Percentiles rank a stretch among this genome's conserved stretches.
phyloP scores from a whole-genome alignment of 2,329 filamentous ascomycete species.

The Fusarium sp. region DNA sequence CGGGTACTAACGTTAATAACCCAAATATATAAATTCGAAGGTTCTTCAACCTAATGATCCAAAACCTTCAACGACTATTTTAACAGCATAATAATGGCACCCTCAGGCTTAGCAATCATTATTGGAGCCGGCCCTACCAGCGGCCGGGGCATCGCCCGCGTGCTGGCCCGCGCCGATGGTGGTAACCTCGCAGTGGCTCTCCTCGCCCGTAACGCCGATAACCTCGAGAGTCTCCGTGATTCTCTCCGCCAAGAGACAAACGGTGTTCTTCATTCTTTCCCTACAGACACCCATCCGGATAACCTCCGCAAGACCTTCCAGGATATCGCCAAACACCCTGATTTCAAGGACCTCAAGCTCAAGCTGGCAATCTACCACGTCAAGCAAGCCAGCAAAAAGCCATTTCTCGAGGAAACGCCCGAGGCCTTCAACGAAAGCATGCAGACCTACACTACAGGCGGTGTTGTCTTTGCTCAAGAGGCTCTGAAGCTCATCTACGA shows the following conservation, averaged over 20 bases:
- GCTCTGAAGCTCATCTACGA: constrained; percentile 64
- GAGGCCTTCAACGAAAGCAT: constrained; percentile 63
- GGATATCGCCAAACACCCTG: constrained; percentile 61
- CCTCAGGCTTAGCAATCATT: constrained; percentile 63
- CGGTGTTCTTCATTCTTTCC: constrained; percentile 37
- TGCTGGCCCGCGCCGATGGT: constrained; percentile 16
- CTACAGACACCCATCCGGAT: constrained; percentile 26
- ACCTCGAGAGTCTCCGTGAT: constrained; percentile 49
- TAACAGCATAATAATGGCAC: constrained; percentile 55
- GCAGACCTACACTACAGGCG: constrained; percentile 66
- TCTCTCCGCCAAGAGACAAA: constrained; percentile 63
- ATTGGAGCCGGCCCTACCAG: constrained; percentile 64
- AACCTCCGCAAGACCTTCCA: constrained; percentile 31
- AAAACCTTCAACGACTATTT: not conserved
- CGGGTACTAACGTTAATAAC: not conserved
- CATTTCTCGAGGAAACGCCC: constrained; percentile 67
- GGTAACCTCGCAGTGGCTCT: constrained; percentile 42
- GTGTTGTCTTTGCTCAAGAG: constrained; percentile 68
- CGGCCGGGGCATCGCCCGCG: constrained; percentile 68
- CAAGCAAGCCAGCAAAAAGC: constrained; percentile 67
- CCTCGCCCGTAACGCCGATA: constrained; percentile 37
- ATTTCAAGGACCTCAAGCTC: constrained; percentile 64
- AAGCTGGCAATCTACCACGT: constrained; percentile 67
- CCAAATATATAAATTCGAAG: not conserved
- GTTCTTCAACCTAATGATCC: not conserved